Conservation (phyloP, 352 stramenopile species). For the Phytophthora multivora region DNA sequence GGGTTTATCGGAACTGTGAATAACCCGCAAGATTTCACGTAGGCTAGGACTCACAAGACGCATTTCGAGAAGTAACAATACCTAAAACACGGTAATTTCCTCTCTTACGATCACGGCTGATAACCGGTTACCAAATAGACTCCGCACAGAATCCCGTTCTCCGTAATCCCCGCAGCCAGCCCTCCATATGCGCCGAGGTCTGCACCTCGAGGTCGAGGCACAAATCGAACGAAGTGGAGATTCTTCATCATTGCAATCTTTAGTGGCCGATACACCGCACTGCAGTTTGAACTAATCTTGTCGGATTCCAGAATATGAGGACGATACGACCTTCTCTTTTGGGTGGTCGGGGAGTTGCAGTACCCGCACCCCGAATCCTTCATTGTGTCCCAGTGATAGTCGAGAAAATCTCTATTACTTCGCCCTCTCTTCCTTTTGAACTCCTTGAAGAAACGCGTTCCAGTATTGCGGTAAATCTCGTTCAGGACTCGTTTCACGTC, state of each 20-base stretch:
- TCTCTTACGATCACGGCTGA: not conserved
- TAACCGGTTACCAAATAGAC: not conserved
- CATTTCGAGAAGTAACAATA: no score
- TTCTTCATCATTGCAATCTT: constrained; percentile 17
- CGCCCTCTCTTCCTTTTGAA: not conserved
- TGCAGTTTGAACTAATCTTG: not conserved
- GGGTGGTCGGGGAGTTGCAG: not conserved
- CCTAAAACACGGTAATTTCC: no score
- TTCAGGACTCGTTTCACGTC: not conserved
- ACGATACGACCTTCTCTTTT: not conserved
- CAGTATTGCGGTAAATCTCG: not conserved
- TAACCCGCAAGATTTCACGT: no score
- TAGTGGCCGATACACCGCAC: constrained; percentile 5
- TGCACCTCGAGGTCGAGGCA: not conserved
- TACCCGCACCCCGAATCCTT: no score
- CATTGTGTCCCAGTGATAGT: no score
- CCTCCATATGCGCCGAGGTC: not conserved
- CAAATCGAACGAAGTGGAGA: constrained; percentile 11
- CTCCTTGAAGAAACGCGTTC: not conserved
- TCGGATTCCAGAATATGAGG: not conserved
- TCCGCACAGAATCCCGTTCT: not conserved
- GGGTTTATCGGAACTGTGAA: no score
- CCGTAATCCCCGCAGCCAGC: not conserved
- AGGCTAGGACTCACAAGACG: no score
- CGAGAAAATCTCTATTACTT: no score